Conservation (phyloP, 2,329 filamentous ascomycete genomes). For the Fusarium drepaniforme region DNA sequence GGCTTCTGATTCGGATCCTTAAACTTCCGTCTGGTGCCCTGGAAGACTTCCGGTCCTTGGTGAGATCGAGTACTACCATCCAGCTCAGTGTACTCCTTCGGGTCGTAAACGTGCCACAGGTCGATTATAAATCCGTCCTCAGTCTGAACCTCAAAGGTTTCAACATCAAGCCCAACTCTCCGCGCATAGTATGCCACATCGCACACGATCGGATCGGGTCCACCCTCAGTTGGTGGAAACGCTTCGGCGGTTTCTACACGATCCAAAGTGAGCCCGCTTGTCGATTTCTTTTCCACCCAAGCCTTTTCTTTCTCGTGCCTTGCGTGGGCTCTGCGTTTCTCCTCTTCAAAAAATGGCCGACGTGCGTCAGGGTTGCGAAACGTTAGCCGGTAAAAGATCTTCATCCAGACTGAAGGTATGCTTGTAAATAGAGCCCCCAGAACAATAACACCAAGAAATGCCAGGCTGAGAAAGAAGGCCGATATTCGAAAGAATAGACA, state of each 20-base stretch:
- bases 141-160: constrained; percentile 86
- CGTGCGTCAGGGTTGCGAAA: constrained; percentile 69
- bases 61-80: constrained; percentile 64
- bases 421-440: constrained; percentile 78
- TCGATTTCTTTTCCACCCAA: constrained; percentile 68
- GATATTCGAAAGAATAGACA: constrained; percentile 73
- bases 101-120: constrained; percentile 91
- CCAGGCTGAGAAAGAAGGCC: constrained; percentile 81
- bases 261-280: constrained; percentile 54
- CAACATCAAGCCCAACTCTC: constrained; percentile 87
- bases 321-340: constrained; percentile 68
- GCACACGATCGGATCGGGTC: constrained; percentile 81
- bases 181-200: constrained; percentile 89
- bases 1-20: constrained; percentile 54
- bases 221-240: constrained; percentile 83
- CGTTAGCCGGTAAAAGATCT: constrained; percentile 65
- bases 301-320: constrained; percentile 69
- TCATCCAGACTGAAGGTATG: constrained; percentile 64
- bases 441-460: constrained; percentile 82
- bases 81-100: constrained; percentile 74
- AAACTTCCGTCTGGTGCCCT: constrained; percentile 51
- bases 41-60: constrained; percentile 72
- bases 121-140: constrained; percentile 94
- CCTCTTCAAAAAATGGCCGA: constrained; percentile 81
- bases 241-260: constrained; percentile 61